Evolutionary conservation across 139 green algal species (phyloP).

Genomic region (Asterochloris erici): DNA sequence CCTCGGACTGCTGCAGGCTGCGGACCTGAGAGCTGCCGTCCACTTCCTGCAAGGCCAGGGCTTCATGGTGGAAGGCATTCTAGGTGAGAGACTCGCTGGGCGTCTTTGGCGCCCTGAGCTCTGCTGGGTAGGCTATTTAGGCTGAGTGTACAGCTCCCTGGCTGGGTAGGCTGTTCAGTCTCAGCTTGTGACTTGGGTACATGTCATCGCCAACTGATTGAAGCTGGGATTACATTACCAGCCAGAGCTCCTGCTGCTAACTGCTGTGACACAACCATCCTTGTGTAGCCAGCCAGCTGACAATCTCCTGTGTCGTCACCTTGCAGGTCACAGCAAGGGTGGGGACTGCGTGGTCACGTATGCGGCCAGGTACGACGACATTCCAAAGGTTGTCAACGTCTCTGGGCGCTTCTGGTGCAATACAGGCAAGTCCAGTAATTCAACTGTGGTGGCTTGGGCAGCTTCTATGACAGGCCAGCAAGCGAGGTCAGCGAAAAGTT

Average conservation of each 20-base stretch:
- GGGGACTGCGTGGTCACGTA: constrained; percentile 59
- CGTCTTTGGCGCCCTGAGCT: background rate
- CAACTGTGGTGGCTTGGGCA: background rate
- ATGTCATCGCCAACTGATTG: too few relatives aligned
- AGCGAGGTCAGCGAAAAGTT: background rate
- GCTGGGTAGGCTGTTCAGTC: too few relatives aligned
- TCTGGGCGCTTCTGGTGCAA: constrained; percentile 47
- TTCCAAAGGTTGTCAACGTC: constrained; percentile 61
- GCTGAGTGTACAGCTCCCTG: too few relatives aligned
- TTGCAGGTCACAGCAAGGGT: constrained; percentile 59
- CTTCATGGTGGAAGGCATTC: background rate
- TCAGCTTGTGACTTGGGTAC: too few relatives aligned
- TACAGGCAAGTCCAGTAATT: constrained; percentile 26
- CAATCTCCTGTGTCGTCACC: background rate
- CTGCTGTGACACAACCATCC: too few relatives aligned
- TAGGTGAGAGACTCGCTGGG: background rate
- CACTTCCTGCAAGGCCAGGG: constrained; percentile 24
- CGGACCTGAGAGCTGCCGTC: constrained; percentile 34
- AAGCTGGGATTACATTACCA: too few relatives aligned
- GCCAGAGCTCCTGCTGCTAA: too few relatives aligned
- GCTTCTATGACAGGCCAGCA: background rate
- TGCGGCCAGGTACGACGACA: constrained; percentile 48
- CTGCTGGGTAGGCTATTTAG: too few relatives aligned
- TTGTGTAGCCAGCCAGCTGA: too few relatives aligned
- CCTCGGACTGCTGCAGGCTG: background rate